Evolutionary conservation across 2,329 filamentous ascomycete genomes (phyloP).

Genomic region (Botrytis porri): DNA sequence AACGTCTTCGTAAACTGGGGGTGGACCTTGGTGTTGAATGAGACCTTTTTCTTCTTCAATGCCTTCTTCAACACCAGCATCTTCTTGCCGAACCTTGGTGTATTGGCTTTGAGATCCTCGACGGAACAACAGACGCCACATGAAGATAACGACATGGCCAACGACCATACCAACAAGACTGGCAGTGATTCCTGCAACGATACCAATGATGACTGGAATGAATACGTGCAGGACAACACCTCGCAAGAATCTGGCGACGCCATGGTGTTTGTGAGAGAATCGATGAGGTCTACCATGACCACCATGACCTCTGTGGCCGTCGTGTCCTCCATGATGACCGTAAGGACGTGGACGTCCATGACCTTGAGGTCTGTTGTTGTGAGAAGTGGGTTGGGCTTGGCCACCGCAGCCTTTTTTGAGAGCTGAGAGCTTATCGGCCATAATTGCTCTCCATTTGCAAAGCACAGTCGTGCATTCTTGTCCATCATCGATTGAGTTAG

Average conservation of each 20-base stretch:
- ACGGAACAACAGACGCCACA: conserved; percentile 55
- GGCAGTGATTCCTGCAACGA: conserved; percentile 64
- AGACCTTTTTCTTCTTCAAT: conserved; percentile 33
- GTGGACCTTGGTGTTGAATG: conserved; percentile 32
- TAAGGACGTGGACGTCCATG: conserved; percentile 26
- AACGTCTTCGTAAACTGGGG: conserved; percentile 35
- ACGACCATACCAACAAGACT: conserved; percentile 66
- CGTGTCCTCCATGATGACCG: conserved; percentile 31
- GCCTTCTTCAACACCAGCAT: conserved; percentile 22
- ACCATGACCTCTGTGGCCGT: conserved; percentile 26
- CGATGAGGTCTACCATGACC: conserved; percentile 32
- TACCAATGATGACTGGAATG: conserved; percentile 65
- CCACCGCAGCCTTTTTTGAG: conserved; percentile 37
- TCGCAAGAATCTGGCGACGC: conserved; percentile 49
- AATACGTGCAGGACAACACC: conserved; percentile 61
- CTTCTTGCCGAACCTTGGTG: conserved; percentile 28
- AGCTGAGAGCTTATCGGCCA: conserved; percentile 46
- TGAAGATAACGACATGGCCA: conserved; percentile 58
- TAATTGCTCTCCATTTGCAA: conserved; percentile 54
- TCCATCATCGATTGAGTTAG: conserved; percentile 36
- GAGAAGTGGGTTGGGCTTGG: conserved; percentile 27
- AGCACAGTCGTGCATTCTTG: conserved; percentile 46
- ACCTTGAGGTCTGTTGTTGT: conserved; percentile 20
- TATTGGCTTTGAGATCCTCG: conserved; percentile 38
- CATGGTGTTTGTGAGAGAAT: conserved; percentile 40